These are phyloP conservation scores for Vigna radiata DNA, from an alignment of 306 rosid genomes.

Conservation along the genomic window DNA sequence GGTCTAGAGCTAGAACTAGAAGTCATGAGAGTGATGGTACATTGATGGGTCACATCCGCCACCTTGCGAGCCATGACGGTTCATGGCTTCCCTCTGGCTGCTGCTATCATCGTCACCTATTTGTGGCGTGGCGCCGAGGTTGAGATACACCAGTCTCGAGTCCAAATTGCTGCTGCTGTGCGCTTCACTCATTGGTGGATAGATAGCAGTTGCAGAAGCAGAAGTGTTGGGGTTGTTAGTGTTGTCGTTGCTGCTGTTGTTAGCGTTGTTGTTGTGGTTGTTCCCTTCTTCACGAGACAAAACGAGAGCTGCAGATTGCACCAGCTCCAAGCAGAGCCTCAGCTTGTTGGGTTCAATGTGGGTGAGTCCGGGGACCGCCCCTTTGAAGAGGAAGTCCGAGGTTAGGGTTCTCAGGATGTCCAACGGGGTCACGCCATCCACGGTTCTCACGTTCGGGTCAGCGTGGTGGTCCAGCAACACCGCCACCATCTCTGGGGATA, in stretches of 20 bases:
- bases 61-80: constrained; percentile 20
- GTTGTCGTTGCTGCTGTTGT: background rate
- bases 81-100: constrained; percentile 50
- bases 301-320: constrained; percentile 93
- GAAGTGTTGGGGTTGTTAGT: constrained; percentile 23
- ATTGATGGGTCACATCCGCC: constrained; percentile 56
- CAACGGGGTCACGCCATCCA: constrained; percentile 77
- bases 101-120: constrained; percentile 52
- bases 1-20: constrained; percentile 31
- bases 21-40: constrained; percentile 77
- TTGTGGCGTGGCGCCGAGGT: constrained; percentile 71
- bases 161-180: constrained; percentile 66
- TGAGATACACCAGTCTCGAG: constrained; percentile 85
- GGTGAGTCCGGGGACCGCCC: constrained; percentile 91
- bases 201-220: constrained; percentile 58
- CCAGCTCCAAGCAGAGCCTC: constrained; percentile 86
- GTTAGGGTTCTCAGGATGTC: constrained; percentile 97
- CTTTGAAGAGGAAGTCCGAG: constrained; percentile 94
- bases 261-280: constrained; percentile 46
- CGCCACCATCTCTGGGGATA: constrained; percentile 97
- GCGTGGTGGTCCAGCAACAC: constrained; percentile 98
- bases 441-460: constrained; percentile 84
- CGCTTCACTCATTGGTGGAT: constrained; percentile 69
- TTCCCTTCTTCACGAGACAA: constrained; percentile 83
- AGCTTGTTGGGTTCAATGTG: constrained; percentile 95